These are phyloP conservation scores for Cicer arietinum DNA, from an alignment of 306 rosid species.

Conservation along the genomic window DNA sequence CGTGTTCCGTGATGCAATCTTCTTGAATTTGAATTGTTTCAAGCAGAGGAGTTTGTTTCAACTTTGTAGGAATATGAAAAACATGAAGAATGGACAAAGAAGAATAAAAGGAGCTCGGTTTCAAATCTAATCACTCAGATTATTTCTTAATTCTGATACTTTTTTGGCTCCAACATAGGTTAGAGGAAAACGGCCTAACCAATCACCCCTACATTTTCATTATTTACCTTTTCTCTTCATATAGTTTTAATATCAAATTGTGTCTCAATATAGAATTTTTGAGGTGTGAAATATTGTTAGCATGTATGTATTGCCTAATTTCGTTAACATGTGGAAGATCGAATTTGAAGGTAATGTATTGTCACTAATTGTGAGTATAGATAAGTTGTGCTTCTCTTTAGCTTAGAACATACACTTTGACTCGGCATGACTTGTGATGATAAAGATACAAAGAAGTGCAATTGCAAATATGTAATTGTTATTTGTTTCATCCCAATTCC, in stretches of 20 bases:
- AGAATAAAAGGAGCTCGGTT: neutral
- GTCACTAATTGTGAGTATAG: slow-evolving; percentile 23
- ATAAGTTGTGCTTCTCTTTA: slow-evolving; percentile 33
- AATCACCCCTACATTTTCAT: neutral
- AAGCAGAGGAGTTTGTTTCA: slow-evolving; percentile 35
- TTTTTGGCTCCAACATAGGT: slow-evolving; percentile 27
- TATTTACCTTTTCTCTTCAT: slow-evolving; percentile 18
- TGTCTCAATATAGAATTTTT: slow-evolving; percentile 26
- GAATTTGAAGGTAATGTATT: slow-evolving; percentile 17
- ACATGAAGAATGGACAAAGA: slow-evolving; percentile 35
- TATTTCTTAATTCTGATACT: neutral
- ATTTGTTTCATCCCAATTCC: neutral
- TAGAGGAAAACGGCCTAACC: slow-evolving; percentile 24
- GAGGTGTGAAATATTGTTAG: slow-evolving; percentile 30
- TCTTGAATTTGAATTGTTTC: slow-evolving; percentile 37
- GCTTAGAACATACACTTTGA: slow-evolving; percentile 41
- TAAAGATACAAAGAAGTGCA: slow-evolving; percentile 4
- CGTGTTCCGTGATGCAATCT: slow-evolving; percentile 92
- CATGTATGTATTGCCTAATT: slow-evolving; percentile 4
- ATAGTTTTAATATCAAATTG: slow-evolving; percentile 18
- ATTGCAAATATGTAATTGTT: slow-evolving; percentile 26
- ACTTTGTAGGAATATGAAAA: neutral
- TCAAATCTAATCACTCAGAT: neutral
- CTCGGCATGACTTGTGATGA: slow-evolving; percentile 29
- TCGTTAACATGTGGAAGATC: slow-evolving; percentile 1